Percentiles rank a stretch among this genome's conserved stretches.
These are phyloP conservation scores for Alternaria arbusti DNA, from an alignment of 2,329 filamentous ascomycete genomes.

Conservation along the genomic window DNA sequence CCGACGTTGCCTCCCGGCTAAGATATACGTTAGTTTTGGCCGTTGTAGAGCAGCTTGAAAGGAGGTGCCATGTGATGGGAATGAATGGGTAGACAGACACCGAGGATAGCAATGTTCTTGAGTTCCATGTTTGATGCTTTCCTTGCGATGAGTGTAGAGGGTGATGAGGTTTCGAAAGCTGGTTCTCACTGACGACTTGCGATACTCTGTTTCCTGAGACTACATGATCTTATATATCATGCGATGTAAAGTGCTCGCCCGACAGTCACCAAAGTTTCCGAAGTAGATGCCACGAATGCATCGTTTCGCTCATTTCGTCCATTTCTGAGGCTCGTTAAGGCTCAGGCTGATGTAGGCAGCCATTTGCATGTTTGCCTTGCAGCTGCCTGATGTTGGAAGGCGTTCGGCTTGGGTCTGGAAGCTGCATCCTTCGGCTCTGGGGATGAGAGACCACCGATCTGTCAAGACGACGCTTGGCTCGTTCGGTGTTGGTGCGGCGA, in stretches of 20 bases:
- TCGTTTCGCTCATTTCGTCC: not conserved
- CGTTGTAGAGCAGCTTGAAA: not conserved
- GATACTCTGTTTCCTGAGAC: not conserved
- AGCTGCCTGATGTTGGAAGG: conserved; percentile 1
- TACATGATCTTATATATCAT: not conserved
- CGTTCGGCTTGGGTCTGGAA: not conserved
- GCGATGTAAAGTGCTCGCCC: not conserved
- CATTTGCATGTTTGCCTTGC: conserved; percentile 2
- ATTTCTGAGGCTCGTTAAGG: no score
- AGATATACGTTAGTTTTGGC: not conserved
- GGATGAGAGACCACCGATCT: not conserved
- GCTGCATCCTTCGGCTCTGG: not conserved
- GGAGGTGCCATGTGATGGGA: not conserved
- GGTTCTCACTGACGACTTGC: not conserved
- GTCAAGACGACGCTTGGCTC: not conserved
- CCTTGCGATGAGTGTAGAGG: not conserved
- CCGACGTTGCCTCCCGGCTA: conserved; percentile 39
- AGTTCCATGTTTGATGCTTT: conserved; percentile 33
- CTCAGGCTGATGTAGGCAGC: conserved; percentile 1
- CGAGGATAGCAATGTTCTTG: conserved; percentile 45
- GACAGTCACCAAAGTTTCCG: no score
- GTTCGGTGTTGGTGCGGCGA: not conserved
- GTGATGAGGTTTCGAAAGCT: not conserved
- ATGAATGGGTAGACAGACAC: conserved; percentile 22
- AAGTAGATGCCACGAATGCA: not conserved